A percentile compares a stretch with the other conserved stretches of the same genome.
phyloP scores from a whole-genome alignment of 768 basidiomycete genomes.

The Lentinula aciculospora region DNA sequence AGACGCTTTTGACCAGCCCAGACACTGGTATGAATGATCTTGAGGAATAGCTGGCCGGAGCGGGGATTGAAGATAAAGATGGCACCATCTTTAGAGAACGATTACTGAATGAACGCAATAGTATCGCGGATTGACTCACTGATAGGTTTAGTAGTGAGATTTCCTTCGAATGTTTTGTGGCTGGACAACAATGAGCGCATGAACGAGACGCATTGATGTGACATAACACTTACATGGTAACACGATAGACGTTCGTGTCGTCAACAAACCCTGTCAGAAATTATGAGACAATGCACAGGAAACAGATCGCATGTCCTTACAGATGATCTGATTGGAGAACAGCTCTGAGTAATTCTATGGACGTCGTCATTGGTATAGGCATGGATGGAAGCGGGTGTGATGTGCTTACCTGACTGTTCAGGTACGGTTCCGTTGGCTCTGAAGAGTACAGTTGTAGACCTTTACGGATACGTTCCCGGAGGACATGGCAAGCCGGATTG shows the following conservation, averaged over 20 bases:
- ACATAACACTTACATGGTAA: conserved; percentile 67
- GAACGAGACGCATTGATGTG: neutral
- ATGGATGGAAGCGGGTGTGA: neutral
- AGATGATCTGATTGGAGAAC: conserved; percentile 98
- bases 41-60: conserved; percentile 96
- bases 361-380: conserved; percentile 1
- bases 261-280: conserved; percentile 82
- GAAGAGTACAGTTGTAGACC: conserved; percentile 98
- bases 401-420: conserved; percentile 77
- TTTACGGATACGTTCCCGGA: conserved; percentile 98
- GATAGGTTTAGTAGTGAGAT: conserved; percentile 98
- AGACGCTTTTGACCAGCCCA: conserved; percentile 99
- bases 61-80: conserved; percentile 99
- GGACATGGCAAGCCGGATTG: conserved; percentile 94
- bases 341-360: conserved; percentile 83
- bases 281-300: neutral
- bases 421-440: conserved; percentile 97
- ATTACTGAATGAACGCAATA: neutral
- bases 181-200: conserved; percentile 26
- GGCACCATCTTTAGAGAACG: conserved; percentile 60
- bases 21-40: conserved; percentile 99
- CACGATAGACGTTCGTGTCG: conserved; percentile 99
- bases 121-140: conserved; percentile 41
- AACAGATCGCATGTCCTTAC: conserved; percentile 26
- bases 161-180: conserved; percentile 99